A percentile compares a stretch with the other conserved stretches of the same genome.
Evolutionary conservation across 805 yeast genomes (phyloP).

Genomic region (Starmerella tilneyi): DNA sequence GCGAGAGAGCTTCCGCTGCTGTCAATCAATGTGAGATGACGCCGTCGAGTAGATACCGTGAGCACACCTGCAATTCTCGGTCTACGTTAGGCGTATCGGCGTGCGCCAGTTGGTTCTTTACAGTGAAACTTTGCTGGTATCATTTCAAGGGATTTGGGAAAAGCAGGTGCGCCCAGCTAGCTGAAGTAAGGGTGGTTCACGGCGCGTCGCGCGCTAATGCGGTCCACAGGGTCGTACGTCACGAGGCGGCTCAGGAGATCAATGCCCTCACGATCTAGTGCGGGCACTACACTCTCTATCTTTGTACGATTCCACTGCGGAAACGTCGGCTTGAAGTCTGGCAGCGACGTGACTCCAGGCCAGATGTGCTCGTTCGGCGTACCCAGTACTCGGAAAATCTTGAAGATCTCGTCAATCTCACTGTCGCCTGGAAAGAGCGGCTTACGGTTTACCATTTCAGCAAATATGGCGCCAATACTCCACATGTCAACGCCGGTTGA

Average conservation of each 20-base stretch:
- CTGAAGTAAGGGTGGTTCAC: constrained; percentile 72
- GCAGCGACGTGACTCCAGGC: constrained; percentile 88
- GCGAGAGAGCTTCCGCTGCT: too few species aligned
- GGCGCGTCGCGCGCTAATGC: constrained; percentile 92
- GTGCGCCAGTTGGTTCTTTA: too few species aligned
- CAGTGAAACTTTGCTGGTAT: too few species aligned
- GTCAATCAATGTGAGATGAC: too few species aligned
- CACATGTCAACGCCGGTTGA: constrained; percentile 98
- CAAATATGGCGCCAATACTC: constrained; percentile 96
- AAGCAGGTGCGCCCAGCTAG: constrained; percentile 2
- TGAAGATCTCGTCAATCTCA: constrained; percentile 91
- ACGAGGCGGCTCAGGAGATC: constrained; percentile 67
- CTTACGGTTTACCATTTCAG: constrained; percentile 93
- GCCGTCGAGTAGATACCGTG: too few species aligned
- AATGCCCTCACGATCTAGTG: constrained; percentile 71
- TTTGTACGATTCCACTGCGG: constrained; percentile 79
- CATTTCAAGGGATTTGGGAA: too few species aligned
- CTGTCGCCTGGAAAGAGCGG: constrained; percentile 96
- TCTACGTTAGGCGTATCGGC: too few species aligned
- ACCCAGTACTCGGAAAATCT: constrained; percentile 84
- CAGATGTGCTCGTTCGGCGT: constrained; percentile 88
- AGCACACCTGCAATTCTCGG: too few species aligned
- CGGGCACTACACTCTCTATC: constrained; percentile 60
- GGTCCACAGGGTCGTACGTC: constrained; percentile 82
- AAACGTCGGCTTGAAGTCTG: constrained; percentile 87